Base-by-base conservation (phyloP, 345 rosid genomes). In the Pistacia integerrima region DNA sequence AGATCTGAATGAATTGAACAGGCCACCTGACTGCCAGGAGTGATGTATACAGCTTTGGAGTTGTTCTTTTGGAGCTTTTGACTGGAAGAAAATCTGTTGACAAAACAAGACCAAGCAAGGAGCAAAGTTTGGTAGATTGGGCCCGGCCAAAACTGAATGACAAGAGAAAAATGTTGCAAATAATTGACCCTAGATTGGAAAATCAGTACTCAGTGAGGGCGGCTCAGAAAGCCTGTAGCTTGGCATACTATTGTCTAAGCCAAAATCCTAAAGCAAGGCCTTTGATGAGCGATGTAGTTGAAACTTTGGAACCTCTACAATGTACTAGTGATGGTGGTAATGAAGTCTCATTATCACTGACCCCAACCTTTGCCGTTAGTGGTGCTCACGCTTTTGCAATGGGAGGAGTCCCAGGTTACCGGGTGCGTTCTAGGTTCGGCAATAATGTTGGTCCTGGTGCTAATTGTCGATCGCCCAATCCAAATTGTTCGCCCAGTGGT, bases 181-280 rank as follows among this genome's bases (percentile, higher is more conserved):
- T 96, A 85, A 88, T 93, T 46, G 99, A 96, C 85, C 98, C 94
- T 20, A 88, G 94, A 83, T 83, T 93, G 85, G 94, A 92, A 81
- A 85, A 84, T 76, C 99, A 93, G 79, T 93, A 96, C 85, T 92
- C 97, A 2, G 92, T 90, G 68, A 88, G 91, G 77, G 98, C 98
- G 76, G 98, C 97, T 30, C 97, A 92, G 83, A 96, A 91, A 80
- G 97, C 99, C 33, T 93, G 97, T 89, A 93, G 97, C 85, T 81
- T 95, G 87, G 99, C 98, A 1, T 93, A 90, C 82, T 93, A 93
- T 75, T 93, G 98, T 84, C 85, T 93, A 65, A 93, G 97, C 86
- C 99, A 90, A 81, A 95, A 95, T 82, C 98, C 98, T 3, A 95
- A 95, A 84, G 99, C 99, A 52, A 92, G 98, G 78, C 99, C 99